Percentiles rank a stretch among this genome's conserved stretches.
phyloP scores from a whole-genome alignment of 345 rosid species.

The Erodium maritimum region DNA sequence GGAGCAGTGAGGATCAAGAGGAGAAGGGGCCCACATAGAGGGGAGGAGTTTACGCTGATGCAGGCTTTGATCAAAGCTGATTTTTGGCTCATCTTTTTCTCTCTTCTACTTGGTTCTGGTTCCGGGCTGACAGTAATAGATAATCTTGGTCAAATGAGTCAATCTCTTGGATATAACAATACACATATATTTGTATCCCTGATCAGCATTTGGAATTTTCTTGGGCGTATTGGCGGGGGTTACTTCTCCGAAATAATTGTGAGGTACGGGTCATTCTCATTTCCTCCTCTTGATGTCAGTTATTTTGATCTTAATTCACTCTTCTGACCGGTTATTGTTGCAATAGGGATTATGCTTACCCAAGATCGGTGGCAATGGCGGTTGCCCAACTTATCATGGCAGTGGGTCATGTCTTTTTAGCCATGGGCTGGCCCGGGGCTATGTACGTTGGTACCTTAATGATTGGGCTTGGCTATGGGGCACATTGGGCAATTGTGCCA shows the following conservation, averaged over 20 bases:
- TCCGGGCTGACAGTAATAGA: conserved; percentile 47
- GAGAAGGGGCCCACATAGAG: conserved; percentile 23
- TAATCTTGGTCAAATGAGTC: conserved; percentile 59
- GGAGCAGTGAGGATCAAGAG: conserved; percentile 22
- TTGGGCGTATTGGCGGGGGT: conserved; percentile 46
- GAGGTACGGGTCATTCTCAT: conserved; percentile 17
- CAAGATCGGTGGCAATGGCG: conserved; percentile 49
- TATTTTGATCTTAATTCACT: neutral
- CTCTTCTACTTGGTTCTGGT: conserved; percentile 47
- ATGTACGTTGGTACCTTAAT: conserved; percentile 42
- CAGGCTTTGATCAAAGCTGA: conserved; percentile 33
- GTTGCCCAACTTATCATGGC: conserved; percentile 40
- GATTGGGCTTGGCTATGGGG: conserved; percentile 48
- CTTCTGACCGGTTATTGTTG: neutral
- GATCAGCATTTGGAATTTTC: conserved; percentile 53
- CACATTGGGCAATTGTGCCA: conserved; percentile 32
- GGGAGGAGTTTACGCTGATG: conserved; percentile 40
- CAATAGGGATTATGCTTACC: conserved; percentile 31
- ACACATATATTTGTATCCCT: conserved; percentile 44
- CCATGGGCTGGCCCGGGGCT: conserved; percentile 44
- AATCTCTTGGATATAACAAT: conserved; percentile 40
- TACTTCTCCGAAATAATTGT: conserved; percentile 32
- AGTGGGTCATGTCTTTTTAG: conserved; percentile 35
- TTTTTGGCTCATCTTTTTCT: conserved; percentile 49
- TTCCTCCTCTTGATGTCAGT: too few relatives aligned